Base-by-base conservation (phyloP, 2,329 filamentous ascomycete species). In the Verticillium longisporum region DNA sequence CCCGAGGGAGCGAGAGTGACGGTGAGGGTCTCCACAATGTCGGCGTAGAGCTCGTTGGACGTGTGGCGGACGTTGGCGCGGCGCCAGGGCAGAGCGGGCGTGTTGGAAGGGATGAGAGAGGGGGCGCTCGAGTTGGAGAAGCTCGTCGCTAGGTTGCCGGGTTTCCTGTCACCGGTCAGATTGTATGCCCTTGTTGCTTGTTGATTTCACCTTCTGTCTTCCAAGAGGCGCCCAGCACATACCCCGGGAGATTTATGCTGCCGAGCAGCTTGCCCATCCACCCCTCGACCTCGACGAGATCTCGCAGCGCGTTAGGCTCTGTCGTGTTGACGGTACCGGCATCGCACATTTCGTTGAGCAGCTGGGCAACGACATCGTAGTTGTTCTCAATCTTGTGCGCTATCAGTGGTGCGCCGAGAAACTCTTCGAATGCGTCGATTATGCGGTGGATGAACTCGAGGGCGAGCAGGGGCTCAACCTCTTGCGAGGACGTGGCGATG, bases 261-360 rank as follows among this genome's bases (percentile, higher is more conserved):
- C 92, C 91, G 18, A 99, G 79, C 60, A 99, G 75, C 75, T 93
- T 97, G 66, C 91, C 92, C 75, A 98, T 85, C 78, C 92, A 89
- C 36, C 91, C 92, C 64, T 96, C 92, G 15, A 96, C 91, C 72
- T 97, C 93, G 14, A 99, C 92, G 14, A 94, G 82, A 72, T 99
- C 95, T 68, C 92, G 85, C 69, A 99, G 77, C 21, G 93, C 91
- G 78, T 99, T 98, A 10, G 91, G 90, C 74, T 99, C 95, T 1
- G 94, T 97, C 61, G 92, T 96, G 70, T 85, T 90, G 38, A 97
- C 83, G n/a, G 88, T 84, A 15, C 95, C 95, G 50, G 88, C 91
- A 80, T 99, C 95, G 73, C 95, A 97, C 90, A 99, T 96, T 77
- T 99, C 95, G 64, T 88, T 91, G 62, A 98, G 81, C 32, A 99